Percentiles rank a stretch among this genome's conserved stretches.
Conservation (phyloP, 331 rosid species). For the Dryas integrifolia region DNA sequence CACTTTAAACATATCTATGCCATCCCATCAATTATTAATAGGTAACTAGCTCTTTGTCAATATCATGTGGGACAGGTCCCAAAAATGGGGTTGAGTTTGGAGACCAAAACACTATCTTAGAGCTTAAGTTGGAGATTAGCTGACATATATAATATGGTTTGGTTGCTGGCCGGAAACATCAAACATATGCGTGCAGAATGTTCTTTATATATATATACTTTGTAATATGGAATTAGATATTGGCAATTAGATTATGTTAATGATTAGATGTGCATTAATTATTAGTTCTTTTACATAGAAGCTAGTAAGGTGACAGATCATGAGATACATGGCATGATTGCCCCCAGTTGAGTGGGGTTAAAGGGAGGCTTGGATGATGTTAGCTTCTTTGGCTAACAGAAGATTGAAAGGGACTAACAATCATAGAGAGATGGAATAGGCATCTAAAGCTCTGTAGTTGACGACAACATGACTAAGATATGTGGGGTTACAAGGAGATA, state of each 20-base stretch:
- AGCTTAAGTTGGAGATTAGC: not conserved
- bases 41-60: too few relatives aligned
- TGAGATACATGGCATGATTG: slow-evolving; percentile 36
- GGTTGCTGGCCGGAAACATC: slow-evolving; percentile 6
- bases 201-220: not conserved
- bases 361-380: slow-evolving; percentile 43
- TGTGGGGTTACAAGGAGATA: slow-evolving; percentile 53
- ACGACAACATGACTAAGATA: slow-evolving; percentile 76
- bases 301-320: too few relatives aligned
- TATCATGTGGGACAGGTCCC: too few relatives aligned
- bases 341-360: slow-evolving; percentile 45
- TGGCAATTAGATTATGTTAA: slow-evolving; percentile 9
- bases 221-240: slow-evolving; percentile 9
- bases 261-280: slow-evolving; percentile 13
- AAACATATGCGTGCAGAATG: slow-evolving; percentile 14
- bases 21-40: too few relatives aligned
- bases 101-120: too few relatives aligned
- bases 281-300: not conserved
- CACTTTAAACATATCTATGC: not conserved
- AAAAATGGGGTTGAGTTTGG: too few relatives aligned
- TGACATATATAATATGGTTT: not conserved
- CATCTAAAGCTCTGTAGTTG: slow-evolving; percentile 60
- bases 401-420: slow-evolving; percentile 59
- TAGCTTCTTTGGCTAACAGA: slow-evolving; percentile 52
- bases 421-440: slow-evolving; percentile 78